A percentile compares a stretch with the other conserved stretches of the same genome.
Conservation (phyloP, 1,284 basidiomycete genomes). For the Neolentinus lepideus region DNA sequence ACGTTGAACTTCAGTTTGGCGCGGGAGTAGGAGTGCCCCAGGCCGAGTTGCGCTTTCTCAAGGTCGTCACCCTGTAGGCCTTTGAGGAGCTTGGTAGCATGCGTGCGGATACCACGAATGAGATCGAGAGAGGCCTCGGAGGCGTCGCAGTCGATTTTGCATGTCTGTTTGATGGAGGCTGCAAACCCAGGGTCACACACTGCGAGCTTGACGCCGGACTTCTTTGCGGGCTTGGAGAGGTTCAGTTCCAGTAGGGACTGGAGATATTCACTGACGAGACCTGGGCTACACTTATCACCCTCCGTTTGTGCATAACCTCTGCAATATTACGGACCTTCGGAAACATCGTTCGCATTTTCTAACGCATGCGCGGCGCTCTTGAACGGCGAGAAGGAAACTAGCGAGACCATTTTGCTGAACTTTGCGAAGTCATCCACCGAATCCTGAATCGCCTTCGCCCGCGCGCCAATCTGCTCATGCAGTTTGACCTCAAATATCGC, state of each 20-base stretch:
- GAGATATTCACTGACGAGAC: constrained; percentile 84
- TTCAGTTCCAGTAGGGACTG: constrained; percentile 86
- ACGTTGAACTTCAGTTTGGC: constrained; percentile 99
- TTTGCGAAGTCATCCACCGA: constrained; percentile 84
- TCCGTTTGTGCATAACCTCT: not conserved
- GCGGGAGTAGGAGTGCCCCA: constrained; percentile 97
- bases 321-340: constrained; percentile 81
- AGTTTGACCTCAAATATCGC: constrained; percentile 90
- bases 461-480: constrained; percentile 85
- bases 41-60: constrained; percentile 89
- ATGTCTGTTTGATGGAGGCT: constrained; percentile 73
- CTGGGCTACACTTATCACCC: constrained; percentile 28
- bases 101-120: constrained; percentile 89
- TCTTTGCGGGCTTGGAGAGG: constrained; percentile 77
- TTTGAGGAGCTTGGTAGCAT: constrained; percentile 87
- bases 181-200: constrained; percentile 81
- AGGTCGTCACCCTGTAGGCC: constrained; percentile 89
- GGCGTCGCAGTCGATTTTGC: constrained; percentile 80
- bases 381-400: constrained; percentile 28
- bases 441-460: constrained; percentile 79
- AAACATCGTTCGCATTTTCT: constrained; percentile 95
- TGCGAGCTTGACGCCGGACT: constrained; percentile 76
- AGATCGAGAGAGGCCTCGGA: constrained; percentile 87
- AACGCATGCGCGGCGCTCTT: constrained; percentile 93
- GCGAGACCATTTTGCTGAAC: constrained; percentile 91